These are phyloP conservation scores for Luffa acutangula DNA, from an alignment of 306 rosid species.

Conservation along the genomic window DNA sequence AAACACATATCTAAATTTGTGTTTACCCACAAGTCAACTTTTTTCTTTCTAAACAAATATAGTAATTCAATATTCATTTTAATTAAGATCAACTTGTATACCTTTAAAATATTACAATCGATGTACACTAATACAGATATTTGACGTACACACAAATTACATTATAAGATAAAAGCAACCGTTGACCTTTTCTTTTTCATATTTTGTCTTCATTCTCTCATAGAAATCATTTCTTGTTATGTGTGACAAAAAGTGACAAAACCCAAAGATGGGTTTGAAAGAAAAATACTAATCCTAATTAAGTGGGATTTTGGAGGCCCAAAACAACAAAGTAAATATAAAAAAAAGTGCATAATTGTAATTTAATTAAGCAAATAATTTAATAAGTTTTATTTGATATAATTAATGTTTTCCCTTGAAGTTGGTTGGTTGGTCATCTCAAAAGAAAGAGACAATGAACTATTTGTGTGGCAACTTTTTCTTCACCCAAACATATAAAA, in stretches of 20 bases:
- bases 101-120: too few relatives aligned
- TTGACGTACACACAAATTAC: too few relatives aligned
- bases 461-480: background rate
- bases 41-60: too few relatives aligned
- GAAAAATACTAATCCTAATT: background rate
- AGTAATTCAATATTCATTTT: too few relatives aligned
- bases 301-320: background rate
- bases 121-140: too few relatives aligned
- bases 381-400: background rate
- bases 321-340: background rate
- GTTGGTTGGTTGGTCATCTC: slow-evolving; percentile 1
- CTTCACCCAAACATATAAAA: background rate
- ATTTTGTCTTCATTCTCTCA: background rate
- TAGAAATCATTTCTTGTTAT: background rate
- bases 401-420: background rate
- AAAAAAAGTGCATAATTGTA: background rate
- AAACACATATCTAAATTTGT: too few relatives aligned
- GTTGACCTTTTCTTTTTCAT: background rate
- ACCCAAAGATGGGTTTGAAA: background rate
- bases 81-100: too few relatives aligned
- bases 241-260: background rate
- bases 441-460: background rate
- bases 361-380: background rate
- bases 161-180: background rate
- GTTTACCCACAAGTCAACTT: too few relatives aligned